Base-by-base conservation (phyloP, 805 yeast species). In the Saturnispora silvae region DNA sequence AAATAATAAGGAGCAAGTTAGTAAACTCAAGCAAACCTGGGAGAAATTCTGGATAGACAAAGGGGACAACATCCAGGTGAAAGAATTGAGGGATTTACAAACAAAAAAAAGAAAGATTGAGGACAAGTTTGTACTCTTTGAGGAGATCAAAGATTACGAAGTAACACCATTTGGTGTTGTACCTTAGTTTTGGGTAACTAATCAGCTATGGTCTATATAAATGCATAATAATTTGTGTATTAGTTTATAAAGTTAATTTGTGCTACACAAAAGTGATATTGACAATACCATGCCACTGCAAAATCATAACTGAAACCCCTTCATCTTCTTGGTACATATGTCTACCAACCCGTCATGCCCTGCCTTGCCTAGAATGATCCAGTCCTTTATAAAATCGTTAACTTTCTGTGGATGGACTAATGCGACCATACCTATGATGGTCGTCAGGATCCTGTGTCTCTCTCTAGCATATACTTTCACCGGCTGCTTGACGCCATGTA, bases 121-220 rank as follows among this genome's bases (percentile, higher is more conserved):
- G 25, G 23, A 22, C 9, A 4, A 28, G 11, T 20, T 18, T 18
- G 27, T 33, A 23, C 28, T 57, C 20, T 22, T 35, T 40, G 9
- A 60, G 31, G 40, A 40, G 13, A 56, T 57, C 32, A 38, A 52
- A 0, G 45, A 61, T 25, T 76, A 81, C 80, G 49, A 50, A 17
- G 72, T 78, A 0, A 64, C 55, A 38, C 78, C 81, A 1, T 74
- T 75, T 54, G 82, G 82, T 4, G 19, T 30, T 22, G 8, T n/a
- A n/a, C n/a, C n/a, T n/a, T n/a, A n/a, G n/a, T n/a, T n/a, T n/a
- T n/a, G n/a, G n/a, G n/a, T n/a, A n/a, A n/a, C n/a, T n/a, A n/a
- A n/a, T n/a, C n/a, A n/a, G n/a, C n/a, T n/a, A n/a, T n/a, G n/a
- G n/a, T n/a, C n/a, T n/a, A n/a, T n/a, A n/a, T n/a, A n/a, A n/a